Evolutionary conservation across 2,329 filamentous ascomycete genomes (phyloP).

Genomic region (Sphaerulina vaccinii): DNA sequence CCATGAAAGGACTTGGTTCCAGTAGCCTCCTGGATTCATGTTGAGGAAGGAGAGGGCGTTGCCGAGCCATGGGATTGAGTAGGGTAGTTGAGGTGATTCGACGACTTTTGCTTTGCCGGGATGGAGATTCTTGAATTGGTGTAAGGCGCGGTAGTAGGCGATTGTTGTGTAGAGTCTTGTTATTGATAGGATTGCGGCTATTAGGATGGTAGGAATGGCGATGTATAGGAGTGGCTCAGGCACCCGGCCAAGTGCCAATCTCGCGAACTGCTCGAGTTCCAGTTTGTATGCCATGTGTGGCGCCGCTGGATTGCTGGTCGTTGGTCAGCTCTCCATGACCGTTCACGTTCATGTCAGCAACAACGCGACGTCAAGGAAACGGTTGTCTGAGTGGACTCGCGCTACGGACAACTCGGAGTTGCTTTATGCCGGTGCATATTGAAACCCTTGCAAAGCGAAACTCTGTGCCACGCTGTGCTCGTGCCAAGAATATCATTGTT

Average conservation of each 20-base stretch:
- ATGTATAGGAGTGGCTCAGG: conserved; percentile 10
- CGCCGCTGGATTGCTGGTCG: no score
- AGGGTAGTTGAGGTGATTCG: conserved; percentile 30
- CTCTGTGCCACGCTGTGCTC: no score
- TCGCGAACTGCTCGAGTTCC: not conserved
- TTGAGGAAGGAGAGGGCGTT: conserved; percentile 31
- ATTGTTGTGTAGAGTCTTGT: conserved; percentile 28
- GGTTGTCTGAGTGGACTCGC: no score
- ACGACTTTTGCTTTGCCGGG: conserved; percentile 20
- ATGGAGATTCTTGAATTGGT: conserved; percentile 9
- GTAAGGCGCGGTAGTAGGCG: conserved; percentile 25
- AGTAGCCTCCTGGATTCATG: conserved; percentile 31
- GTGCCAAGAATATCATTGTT: no score
- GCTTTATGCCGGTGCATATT: no score
- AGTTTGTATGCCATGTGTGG: not conserved
- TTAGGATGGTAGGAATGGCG: conserved; percentile 15
- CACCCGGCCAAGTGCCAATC: not conserved
- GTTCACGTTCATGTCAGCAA: no score
- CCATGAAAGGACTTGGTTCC: conserved; percentile 29
- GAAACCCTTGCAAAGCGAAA: no score
- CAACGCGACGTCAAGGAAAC: not conserved
- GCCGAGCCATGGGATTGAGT: conserved; percentile 34
- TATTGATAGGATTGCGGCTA: conserved; percentile 14
- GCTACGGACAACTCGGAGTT: no score
- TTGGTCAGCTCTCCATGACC: no score